Percentiles rank a stretch among this genome's conserved stretches.
Conservation (phyloP, 192 early-diverging fungal species). For the Backusella macrospora region DNA sequence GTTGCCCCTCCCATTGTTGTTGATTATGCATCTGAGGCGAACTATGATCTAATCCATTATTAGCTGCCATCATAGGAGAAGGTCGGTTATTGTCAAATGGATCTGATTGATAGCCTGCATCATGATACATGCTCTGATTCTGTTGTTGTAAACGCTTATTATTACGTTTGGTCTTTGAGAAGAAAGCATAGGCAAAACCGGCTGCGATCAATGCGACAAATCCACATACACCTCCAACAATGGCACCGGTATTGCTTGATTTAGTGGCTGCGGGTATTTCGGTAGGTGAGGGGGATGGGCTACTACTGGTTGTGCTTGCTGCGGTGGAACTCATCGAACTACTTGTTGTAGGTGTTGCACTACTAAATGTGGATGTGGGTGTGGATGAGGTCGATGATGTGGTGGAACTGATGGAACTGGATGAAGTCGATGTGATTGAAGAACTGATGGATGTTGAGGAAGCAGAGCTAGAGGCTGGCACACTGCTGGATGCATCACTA, state of each 20-base stretch:
- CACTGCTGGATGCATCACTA: background rate
- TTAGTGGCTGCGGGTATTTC: background rate
- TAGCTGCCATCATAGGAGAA: background rate
- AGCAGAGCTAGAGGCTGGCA: background rate
- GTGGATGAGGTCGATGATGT: conserved; percentile 6
- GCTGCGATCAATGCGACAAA: conserved; percentile 35
- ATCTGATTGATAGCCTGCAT: background rate
- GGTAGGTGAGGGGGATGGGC: background rate
- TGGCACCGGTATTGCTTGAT: conserved; percentile 26
- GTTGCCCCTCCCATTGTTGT: background rate
- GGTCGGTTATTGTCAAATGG: background rate
- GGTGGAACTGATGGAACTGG: background rate
- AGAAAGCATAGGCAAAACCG: conserved; percentile 44
- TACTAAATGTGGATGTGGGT: background rate
- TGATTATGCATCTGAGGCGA: background rate
- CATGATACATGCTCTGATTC: background rate
- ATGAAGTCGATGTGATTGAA: background rate
- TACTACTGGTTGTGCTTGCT: background rate
- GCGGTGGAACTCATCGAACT: background rate
- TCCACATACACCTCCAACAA: conserved; percentile 40
- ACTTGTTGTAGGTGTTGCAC: background rate
- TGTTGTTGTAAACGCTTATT: conserved; percentile 7
- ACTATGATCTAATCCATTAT: background rate
- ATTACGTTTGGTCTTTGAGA: conserved; percentile 37
- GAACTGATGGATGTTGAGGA: background rate